Conservation (phyloP, 192 early-diverging fungal genomes). For the Coemansia sp. region DNA sequence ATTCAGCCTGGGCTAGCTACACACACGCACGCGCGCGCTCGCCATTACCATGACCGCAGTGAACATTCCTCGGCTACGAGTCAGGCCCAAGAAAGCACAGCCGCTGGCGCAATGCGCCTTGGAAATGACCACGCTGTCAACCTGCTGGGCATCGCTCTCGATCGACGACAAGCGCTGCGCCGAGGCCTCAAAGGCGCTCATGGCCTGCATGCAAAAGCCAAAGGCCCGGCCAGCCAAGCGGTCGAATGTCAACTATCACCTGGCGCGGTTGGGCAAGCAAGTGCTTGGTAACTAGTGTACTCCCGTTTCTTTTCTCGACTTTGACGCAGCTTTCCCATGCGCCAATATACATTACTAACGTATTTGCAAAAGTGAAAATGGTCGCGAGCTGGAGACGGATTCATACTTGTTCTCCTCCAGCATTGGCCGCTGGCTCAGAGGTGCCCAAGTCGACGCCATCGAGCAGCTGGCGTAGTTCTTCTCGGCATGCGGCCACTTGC, state of each 20-base stretch:
- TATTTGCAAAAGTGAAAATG: too few relatives aligned
- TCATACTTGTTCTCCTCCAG: too few relatives aligned
- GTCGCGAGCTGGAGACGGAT: too few relatives aligned
- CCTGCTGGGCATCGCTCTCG: slow-evolving; percentile 46
- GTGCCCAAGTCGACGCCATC: slow-evolving; percentile 10
- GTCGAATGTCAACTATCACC: slow-evolving; percentile 45
- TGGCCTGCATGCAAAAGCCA: slow-evolving; percentile 39
- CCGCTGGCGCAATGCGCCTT: slow-evolving; percentile 38
- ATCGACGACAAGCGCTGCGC: slow-evolving; percentile 43
- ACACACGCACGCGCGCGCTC: too few relatives aligned
- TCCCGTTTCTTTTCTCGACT: too few relatives aligned
- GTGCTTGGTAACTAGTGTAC: slow-evolving; percentile 53
- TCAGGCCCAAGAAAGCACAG: slow-evolving; percentile 25
- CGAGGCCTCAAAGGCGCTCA: slow-evolving; percentile 25
- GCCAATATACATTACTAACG: too few relatives aligned
- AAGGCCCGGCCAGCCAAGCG: slow-evolving; percentile 3
- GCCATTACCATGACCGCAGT: slow-evolving; percentile 46
- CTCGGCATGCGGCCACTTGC: slow-evolving; percentile 7
- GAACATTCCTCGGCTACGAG: slow-evolving; percentile 39
- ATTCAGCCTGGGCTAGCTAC: too few relatives aligned
- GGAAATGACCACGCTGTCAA: slow-evolving; percentile 48
- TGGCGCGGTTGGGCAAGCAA: slow-evolving; percentile 46
- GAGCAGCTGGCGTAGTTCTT: slow-evolving; percentile 7
- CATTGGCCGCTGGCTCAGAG: too few relatives aligned
- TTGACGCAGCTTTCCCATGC: too few relatives aligned